Percentiles rank a stretch among this genome's conserved stretches.
These are phyloP conservation scores for Fremontodendron californicum DNA, from an alignment of 345 rosid species.

Conservation along the genomic window DNA sequence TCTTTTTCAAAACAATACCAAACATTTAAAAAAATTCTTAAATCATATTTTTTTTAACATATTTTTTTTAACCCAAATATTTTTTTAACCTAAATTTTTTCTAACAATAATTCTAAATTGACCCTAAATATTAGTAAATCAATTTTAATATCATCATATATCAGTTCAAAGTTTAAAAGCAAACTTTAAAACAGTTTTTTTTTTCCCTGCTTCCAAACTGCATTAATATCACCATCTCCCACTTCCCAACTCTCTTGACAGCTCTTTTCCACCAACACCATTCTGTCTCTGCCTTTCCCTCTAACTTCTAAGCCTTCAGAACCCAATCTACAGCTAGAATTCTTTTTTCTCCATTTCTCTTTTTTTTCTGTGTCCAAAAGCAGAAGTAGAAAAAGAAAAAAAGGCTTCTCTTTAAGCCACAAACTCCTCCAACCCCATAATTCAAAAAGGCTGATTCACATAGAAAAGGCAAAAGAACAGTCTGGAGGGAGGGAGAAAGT, in stretches of 20 bases:
- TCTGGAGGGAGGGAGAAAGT: background rate
- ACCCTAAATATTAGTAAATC: too few species aligned
- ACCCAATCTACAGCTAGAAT: background rate
- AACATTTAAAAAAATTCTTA: too few species aligned
- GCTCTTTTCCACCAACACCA: constrained; percentile 45
- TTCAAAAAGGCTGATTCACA: background rate
- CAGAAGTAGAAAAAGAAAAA: background rate
- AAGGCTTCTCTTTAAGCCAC: constrained; percentile 1
- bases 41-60: too few species aligned
- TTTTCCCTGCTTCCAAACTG: background rate
- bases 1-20: too few species aligned
- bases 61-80: too few species aligned
- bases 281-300: background rate
- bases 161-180: background rate
- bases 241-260: constrained; percentile 44
- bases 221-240: constrained; percentile 33
- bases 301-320: constrained; percentile 20
- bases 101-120: too few species aligned
- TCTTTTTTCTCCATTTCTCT: background rate
- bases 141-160: background rate
- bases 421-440: background rate
- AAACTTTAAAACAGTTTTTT: background rate
- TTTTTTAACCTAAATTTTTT: too few species aligned
- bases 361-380: background rate
- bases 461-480: background rate